Evolutionary conservation across 768 basidiomycete species (phyloP), one percentile per base, ranked within the genome.

Genomic region (Solioccasus polychromus): DNA sequence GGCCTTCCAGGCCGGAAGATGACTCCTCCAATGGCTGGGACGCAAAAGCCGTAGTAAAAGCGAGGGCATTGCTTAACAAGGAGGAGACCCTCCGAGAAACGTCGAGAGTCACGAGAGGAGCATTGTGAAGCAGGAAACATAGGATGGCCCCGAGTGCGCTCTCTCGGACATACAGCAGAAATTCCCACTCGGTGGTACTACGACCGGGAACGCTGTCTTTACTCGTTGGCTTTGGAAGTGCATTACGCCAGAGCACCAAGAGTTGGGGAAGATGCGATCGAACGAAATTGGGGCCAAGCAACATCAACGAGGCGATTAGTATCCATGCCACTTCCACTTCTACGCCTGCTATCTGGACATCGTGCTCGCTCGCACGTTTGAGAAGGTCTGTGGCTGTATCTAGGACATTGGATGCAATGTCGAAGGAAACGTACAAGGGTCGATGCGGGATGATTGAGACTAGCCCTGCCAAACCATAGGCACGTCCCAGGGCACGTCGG

Each of bases 251-350:
- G 3, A 99, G 78, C 1, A 98, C 92, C 31, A 98, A 77, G 15
- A 98, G 74, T 55, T 97, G 95, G 0, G 94, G 88, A 2, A 98
- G 78, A 63, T 99, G 93, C 0, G 92, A 80, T 15, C 91, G 83
- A 42, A 97, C 92, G 53, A 98, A 96, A 55, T 92, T 88, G 3
- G 89, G 91, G 0, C 94, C 95, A 7, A 96, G 81, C 3, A 85
- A 78, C 89, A 97, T 92, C 23, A 98, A 69, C 1, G 92, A 85
- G 0, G 88, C 83, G 43, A 99, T 90, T 28, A 88, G 70, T 11
- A 85, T 92, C 96, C 96, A 98, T 0, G 94, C 92, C 1, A 94
- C 85, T 59, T 95, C 92, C 3, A 96, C 83, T 60, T 95, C 92
- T 24, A 89, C 74, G 11, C 79, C 80, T 2, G 91, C 92, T 24